Conservation (phyloP, 768 basidiomycete species). For the Tricholoma matsutake region DNA sequence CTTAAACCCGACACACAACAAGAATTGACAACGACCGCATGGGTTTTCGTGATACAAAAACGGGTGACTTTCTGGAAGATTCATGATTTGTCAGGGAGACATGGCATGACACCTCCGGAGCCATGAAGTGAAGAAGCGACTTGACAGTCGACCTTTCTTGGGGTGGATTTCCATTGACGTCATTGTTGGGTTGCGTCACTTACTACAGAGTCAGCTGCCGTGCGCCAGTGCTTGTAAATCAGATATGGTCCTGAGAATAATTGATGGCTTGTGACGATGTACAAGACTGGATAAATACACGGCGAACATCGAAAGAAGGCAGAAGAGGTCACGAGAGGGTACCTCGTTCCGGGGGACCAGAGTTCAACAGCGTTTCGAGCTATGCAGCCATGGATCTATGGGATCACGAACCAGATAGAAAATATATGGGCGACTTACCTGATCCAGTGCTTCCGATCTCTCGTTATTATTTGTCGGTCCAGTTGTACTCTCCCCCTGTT, state of each 20-base stretch:
- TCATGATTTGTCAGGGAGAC: background rate
- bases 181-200: background rate
- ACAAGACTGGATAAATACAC: slow-evolving; percentile 23
- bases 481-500: background rate
- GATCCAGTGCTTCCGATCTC: slow-evolving; percentile 19
- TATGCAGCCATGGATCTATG: slow-evolving; percentile 3
- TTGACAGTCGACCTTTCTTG: background rate
- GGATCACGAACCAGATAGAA: background rate
- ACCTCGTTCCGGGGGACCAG: slow-evolving; percentile 15
- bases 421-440: slow-evolving; percentile 13
- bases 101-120: background rate
- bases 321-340: slow-evolving; percentile 11
- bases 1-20: background rate
- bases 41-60: background rate
- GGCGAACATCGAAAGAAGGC: slow-evolving; percentile 57
- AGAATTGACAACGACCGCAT: background rate
- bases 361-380: slow-evolving; percentile 20
- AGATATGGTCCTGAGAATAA: background rate
- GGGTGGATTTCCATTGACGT: background rate
- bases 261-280: slow-evolving; percentile 45
- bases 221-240: background rate
- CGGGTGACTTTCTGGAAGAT: background rate
- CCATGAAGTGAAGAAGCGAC: background rate
- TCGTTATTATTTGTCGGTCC: background rate
- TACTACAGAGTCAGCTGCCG: background rate